phyloP scores from a whole-genome alignment of 768 basidiomycete species.

The Tylopilus intermedius region DNA sequence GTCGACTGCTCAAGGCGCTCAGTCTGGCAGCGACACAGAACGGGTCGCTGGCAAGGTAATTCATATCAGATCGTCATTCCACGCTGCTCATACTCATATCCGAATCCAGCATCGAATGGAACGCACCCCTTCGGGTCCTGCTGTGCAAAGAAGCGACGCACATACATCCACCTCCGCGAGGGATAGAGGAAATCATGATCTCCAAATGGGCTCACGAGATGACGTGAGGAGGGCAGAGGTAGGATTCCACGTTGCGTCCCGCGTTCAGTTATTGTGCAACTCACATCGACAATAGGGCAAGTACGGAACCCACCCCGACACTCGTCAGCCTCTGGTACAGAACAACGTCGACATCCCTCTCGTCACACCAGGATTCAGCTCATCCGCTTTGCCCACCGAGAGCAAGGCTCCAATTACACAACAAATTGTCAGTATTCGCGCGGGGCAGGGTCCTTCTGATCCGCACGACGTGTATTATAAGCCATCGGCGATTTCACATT shows the following conservation, averaged over 20 bases:
- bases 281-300: slow-evolving; percentile 16
- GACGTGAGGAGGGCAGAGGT: slow-evolving; percentile 18
- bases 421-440: slow-evolving; percentile 47
- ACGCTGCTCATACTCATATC: not conserved
- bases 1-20: no score
- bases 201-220: no score
- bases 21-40: slow-evolving; percentile 27
- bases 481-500: slow-evolving; percentile 31
- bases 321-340: slow-evolving; percentile 27
- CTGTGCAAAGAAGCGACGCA: no score
- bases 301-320: slow-evolving; percentile 16
- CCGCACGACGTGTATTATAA: slow-evolving; percentile 33
- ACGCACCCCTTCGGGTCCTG: no score
- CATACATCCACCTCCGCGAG: no score
- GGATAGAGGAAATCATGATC: no score
- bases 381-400: slow-evolving; percentile 29
- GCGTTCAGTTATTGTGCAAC: not conserved
- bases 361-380: slow-evolving; percentile 31
- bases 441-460: slow-evolving; percentile 49
- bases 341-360: slow-evolving; percentile 32
- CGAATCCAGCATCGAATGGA: no score
- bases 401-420: slow-evolving; percentile 20
- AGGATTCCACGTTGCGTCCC: not conserved
- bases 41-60: slow-evolving; percentile 23
- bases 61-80: slow-evolving; percentile 12